Evolutionary conservation across 129 eudicot species (phyloP).

Genomic region (Daucus carota): DNA sequence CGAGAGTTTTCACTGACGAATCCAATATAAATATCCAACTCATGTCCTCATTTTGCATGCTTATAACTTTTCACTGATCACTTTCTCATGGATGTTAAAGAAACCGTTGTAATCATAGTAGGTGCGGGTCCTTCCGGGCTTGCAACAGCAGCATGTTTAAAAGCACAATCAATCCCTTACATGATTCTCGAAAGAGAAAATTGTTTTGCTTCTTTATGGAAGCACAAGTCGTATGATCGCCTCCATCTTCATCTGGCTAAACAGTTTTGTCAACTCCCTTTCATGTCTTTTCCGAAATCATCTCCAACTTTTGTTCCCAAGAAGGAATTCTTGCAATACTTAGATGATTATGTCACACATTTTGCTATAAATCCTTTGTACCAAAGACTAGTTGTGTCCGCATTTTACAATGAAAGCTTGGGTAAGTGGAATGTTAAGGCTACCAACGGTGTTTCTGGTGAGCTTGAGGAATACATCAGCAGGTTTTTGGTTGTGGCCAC

Average conservation of each 20-base stretch:
- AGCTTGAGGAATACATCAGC: slow-evolving; percentile 26
- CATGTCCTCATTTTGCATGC: too few species aligned
- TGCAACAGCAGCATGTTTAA: slow-evolving; percentile 58
- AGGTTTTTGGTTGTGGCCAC: slow-evolving; percentile 73
- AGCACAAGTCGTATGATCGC: slow-evolving; percentile 52
- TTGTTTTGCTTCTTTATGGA: slow-evolving; percentile 58
- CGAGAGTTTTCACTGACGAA: too few species aligned
- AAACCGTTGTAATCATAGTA: slow-evolving; percentile 37
- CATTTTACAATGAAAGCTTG: slow-evolving; percentile 27
- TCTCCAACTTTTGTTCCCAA: slow-evolving; percentile 39
- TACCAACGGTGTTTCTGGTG: slow-evolving; percentile 1
- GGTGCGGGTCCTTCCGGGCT: slow-evolving; percentile 87
- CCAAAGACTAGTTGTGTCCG: slow-evolving; percentile 33
- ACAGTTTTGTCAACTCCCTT: slow-evolving; percentile 45
- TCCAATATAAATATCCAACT: too few species aligned
- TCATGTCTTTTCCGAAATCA: slow-evolving; percentile 29
- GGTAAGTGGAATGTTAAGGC: slow-evolving; percentile 41
- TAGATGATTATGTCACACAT: slow-evolving; percentile 52
- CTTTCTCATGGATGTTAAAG: slow-evolving; percentile 9
- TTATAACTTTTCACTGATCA: too few species aligned
- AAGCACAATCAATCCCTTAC: slow-evolving; percentile 43
- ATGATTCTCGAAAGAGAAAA: slow-evolving; percentile 61
- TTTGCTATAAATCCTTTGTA: slow-evolving; percentile 51
- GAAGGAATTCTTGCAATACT: slow-evolving; percentile 37
- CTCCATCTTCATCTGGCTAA: slow-evolving; percentile 68